Base-by-base conservation (phyloP, 352 stramenopile genomes). In the Saprolegnia parasitica region DNA sequence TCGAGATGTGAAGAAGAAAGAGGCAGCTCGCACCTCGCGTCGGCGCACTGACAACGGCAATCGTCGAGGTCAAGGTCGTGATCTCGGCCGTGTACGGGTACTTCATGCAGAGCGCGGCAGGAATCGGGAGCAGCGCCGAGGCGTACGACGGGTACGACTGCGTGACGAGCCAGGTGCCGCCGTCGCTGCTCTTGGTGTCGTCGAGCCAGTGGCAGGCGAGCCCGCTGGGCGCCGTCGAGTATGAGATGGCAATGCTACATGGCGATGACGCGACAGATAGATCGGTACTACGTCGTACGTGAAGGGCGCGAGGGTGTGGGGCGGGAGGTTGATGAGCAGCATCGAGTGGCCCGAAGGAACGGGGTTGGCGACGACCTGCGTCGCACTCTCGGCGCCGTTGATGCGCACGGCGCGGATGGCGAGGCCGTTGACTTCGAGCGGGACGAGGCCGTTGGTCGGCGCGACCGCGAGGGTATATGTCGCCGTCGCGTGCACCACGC, bases 111-210 rank as follows among this genome's bases (percentile, higher is more conserved):
- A 67, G 20, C 50, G 37, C 13, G 5, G 60, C 4, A 6, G 60
- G 60, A 3, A 56, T 26, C 11, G 60, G 60, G 9, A 67, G 35
- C 13, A 67, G 21, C 18, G 13, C 23, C 23, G 60, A 15, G 15
- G 60, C 60, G 26, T 67, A 67, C 3, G n/a, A 67, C 13, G 60
- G 60, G 21, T 67, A 67, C 18, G 35, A 67, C 47, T 67, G 60
- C 5, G 60, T 67, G 60, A 67, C 13, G 47, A 67, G 60, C 60
- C 60, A 67, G 6, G 23, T n/a, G 21, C 47, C 47, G 5, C 47
- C 47, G 24, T 55, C 47, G 24, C 47, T 55, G 24, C 47, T 55
- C 47, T 55, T 55, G 24, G 47, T 55, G 5, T n/a, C 13, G 26
- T 52, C 35, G 18, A 67, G 35, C 60, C 60, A 67, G 47, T 67